Evolutionary conservation across 306 rosid species (phyloP).

Genomic region (Benincasa hispida): DNA sequence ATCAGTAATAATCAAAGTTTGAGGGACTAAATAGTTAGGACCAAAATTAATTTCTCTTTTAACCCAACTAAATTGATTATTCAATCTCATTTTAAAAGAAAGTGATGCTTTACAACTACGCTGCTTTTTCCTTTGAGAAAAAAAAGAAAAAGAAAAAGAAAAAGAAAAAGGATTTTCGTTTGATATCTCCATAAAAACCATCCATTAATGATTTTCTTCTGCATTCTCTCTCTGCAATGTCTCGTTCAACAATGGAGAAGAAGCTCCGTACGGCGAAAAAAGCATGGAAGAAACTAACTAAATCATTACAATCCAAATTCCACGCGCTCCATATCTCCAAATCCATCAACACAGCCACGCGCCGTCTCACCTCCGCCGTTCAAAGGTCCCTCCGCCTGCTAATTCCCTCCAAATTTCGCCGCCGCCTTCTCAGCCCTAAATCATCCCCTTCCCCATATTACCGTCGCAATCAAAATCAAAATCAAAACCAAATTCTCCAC

Average conservation of each 20-base stretch:
- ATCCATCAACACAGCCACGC: constrained; percentile 23
- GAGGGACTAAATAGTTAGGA: too few relatives aligned
- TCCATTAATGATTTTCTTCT: neutral
- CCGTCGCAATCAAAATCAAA: constrained; percentile 13
- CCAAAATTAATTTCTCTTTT: too few relatives aligned
- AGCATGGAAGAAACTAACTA: constrained; percentile 45
- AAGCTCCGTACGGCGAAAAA: constrained; percentile 46
- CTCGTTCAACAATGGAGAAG: constrained; percentile 27
- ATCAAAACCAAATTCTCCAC: neutral
- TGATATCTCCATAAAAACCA: neutral
- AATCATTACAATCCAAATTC: constrained; percentile 23
- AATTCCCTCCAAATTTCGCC: constrained; percentile 18
- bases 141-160: neutral
- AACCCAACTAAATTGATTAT: too few relatives aligned
- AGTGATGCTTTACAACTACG: neutral
- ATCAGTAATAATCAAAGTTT: too few relatives aligned
- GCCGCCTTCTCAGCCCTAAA: constrained; percentile 16
- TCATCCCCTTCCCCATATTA: constrained; percentile 8
- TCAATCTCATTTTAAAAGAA: too few relatives aligned
- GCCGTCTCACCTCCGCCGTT: constrained; percentile 20
- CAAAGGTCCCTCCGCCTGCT: constrained; percentile 19
- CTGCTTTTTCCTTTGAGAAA: neutral
- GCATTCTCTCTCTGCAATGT: constrained; percentile 12
- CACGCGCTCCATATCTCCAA: constrained; percentile 27
- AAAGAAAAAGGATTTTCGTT: neutral